Evolutionary conservation across 805 yeast genomes (phyloP).

Genomic region (Candida krabiensis): DNA sequence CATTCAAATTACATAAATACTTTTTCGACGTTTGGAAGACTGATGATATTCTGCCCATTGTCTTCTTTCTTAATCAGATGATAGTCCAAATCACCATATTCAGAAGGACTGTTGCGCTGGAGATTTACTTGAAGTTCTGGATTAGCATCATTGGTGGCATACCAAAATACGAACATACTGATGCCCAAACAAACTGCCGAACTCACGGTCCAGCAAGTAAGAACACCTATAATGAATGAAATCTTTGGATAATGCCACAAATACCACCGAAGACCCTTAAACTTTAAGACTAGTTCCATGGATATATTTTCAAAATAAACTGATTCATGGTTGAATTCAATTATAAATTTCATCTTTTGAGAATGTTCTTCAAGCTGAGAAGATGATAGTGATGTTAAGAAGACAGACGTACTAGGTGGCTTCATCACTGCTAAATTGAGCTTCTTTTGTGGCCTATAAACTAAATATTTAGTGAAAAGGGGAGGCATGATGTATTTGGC

Average conservation of each 20-base stretch:
- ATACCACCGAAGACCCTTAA: conserved; percentile 44
- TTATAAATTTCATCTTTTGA: conserved; percentile 19
- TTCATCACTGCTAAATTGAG: conserved; percentile 10
- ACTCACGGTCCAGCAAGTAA: conserved; percentile 38
- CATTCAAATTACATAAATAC: too few species aligned
- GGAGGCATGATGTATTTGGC: conserved; percentile 17
- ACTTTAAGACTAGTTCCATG: conserved; percentile 34
- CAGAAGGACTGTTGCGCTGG: neutral
- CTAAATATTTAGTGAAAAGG: conserved; percentile 6
- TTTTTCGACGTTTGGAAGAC: too few species aligned
- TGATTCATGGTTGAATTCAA: conserved; percentile 22
- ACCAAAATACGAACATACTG: conserved; percentile 27
- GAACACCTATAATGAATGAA: conserved; percentile 38
- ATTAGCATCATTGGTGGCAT: conserved; percentile 1
- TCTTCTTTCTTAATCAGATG: conserved; percentile 12
- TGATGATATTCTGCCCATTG: too few species aligned
- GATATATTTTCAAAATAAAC: conserved; percentile 15
- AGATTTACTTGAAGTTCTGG: neutral
- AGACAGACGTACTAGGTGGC: conserved; percentile 10
- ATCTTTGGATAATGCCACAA: conserved; percentile 35
- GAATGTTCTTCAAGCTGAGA: conserved; percentile 7
- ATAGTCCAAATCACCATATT: conserved; percentile 4
- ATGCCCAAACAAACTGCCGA: conserved; percentile 32
- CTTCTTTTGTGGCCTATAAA: conserved; percentile 5
- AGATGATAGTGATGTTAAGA: conserved; percentile 3